Base-by-base conservation (phyloP, 116 monocot genomes). In the Cymodocea nodosa region DNA sequence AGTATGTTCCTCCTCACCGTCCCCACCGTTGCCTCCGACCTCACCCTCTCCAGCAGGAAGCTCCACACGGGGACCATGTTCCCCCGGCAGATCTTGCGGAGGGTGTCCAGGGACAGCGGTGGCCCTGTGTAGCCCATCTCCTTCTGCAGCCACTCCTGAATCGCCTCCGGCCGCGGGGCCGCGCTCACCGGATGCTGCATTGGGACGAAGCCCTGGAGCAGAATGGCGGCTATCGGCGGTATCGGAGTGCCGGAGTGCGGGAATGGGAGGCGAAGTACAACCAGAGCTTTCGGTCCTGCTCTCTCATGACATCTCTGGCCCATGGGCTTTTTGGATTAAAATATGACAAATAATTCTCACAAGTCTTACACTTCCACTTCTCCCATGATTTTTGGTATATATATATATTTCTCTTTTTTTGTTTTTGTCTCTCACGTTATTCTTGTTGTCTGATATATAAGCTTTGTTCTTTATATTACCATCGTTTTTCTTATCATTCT, bases 11-110 rank as follows among this genome's bases (percentile, higher is more conserved):
- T 70, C 37, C 85, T 75, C 58, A 64, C 78, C 16, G 83, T 91
- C 51, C 76, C 81, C 50, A 81, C 87, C 51, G 88, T 98, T 51
- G 74, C 69, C 76, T 88, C 97, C 23, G 97, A 98, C n/a, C 88
- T 80, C 57, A 87, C 88, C 24, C 88, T 76, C 55, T 76, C 76
- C 35, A 88, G 75, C 48, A 97, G 83, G 82, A 97, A 97, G 59
- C 52, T 74, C 88, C 91, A 91, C 51, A 97, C 71, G 20, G 85
- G 80, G 3, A 84, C 68, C 97, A 98, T 88, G 78, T 98, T 98
- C 17, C 92, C 97, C 16, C 97, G 77, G 84, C 85, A 91, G 76
- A 98, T 77, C 82, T 88, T 90, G 52, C 86, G 91, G 48, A 98
- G 80, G 78, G 82, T 75, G 17, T 98, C 97, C 5, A 82, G 71